Conservation (phyloP, 1,139 yeast species). For the Lodderomyces jiufengensis region DNA sequence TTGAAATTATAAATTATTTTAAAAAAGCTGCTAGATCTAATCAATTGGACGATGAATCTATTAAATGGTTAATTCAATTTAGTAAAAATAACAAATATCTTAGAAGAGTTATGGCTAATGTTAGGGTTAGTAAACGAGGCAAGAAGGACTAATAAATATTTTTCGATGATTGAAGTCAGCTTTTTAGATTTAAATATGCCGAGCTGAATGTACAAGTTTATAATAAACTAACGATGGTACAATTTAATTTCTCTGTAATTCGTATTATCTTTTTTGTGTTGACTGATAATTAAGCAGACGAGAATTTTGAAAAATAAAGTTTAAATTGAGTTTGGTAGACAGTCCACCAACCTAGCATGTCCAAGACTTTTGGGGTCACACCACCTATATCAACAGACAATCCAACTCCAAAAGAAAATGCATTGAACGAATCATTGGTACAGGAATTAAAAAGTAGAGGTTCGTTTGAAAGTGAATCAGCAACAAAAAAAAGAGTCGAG, state of each 20-base stretch:
- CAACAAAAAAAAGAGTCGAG: slow-evolving; percentile 73
- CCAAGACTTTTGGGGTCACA: slow-evolving; percentile 79
- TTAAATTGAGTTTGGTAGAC: too few species aligned
- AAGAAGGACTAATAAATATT: too few species aligned
- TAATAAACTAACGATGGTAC: too few species aligned
- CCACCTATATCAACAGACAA: slow-evolving; percentile 82
- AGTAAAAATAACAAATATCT: slow-evolving; percentile 11
- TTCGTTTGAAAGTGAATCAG: slow-evolving; percentile 83
- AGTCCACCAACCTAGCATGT: too few species aligned
- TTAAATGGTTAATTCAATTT: slow-evolving; percentile 13
- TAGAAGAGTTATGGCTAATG: slow-evolving; percentile 5
- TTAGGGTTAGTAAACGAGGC: too few species aligned
- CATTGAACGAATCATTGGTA: slow-evolving; percentile 70
- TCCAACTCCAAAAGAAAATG: slow-evolving; percentile 77
- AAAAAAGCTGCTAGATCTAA: slow-evolving; percentile 3
- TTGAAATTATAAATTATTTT: slow-evolving; percentile 13
- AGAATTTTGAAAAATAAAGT: too few species aligned
- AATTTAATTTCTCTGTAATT: too few species aligned
- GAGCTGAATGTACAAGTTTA: too few species aligned
- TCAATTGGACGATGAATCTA: slow-evolving; percentile 9
- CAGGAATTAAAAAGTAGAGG: slow-evolving; percentile 79
- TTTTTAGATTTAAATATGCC: too few species aligned
- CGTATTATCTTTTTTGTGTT: too few species aligned
- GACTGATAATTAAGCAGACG: too few species aligned
- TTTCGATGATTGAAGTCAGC: too few species aligned